Evolutionary conservation across 805 yeast species (phyloP), one percentile per base, ranked within the genome.

Genomic region (Metschnikowia gelsemii): DNA sequence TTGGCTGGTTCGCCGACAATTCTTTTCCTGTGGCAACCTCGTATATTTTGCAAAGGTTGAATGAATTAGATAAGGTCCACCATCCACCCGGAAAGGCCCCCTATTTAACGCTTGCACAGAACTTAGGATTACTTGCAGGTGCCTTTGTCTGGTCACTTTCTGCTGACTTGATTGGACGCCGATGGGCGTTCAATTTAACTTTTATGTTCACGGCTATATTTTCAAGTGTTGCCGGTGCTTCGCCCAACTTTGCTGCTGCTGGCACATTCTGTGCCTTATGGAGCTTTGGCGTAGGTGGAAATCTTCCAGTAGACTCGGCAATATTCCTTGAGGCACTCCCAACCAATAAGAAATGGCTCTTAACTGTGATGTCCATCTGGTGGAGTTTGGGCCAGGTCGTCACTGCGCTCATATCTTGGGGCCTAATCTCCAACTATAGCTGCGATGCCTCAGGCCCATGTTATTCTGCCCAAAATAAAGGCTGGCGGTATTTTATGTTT

Each of bases 401-500:
- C 26, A 52, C 52, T 8, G 51, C 45, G 6, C 45, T 48, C 4
- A 37, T 50, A 4, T 43, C 52, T 17, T 48, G 52, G 52, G 50
- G 46, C 14, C 37, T 50, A n/a, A 43, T 50, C 14, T 32, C 52
- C 14, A 50, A 46, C 23, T 48, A 29, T 24, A 39, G 46, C 30
- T 50, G 54, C 35, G 13, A 32, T 3, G 50, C 38, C 28, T 17
- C 25, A 16, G 24, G 30, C 11, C 18, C 35, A 29, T 79, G 85
- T 55, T 64, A 66, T 22, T 64, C 75, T 8, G 43, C 52, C 11
- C 56, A 63, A 25, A 80, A 80, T 57, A 69, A 73, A 62, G 85
- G 85, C 38, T 80, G 85, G 84, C 60, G 85, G 52, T 80, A 80
- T 57, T 64, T 70, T 35, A 63, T 69, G 47, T 70, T 71, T 47